These are phyloP conservation scores for Paramyrothecium roridum DNA, from an alignment of 2,329 filamentous ascomycete genomes.

Conservation along the genomic window DNA sequence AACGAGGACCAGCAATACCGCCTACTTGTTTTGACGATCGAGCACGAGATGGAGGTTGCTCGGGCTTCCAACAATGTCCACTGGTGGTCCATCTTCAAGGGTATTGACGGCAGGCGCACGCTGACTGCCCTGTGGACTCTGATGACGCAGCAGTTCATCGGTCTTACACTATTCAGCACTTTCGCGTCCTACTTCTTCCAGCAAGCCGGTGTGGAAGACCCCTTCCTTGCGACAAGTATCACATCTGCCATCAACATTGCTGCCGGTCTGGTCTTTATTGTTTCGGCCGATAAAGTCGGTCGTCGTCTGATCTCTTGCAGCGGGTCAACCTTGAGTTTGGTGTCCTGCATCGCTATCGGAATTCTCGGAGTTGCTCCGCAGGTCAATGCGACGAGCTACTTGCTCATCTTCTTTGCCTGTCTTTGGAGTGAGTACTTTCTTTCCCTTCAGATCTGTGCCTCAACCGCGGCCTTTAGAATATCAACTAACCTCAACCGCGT, in stretches of 20 bases:
- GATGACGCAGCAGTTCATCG: conserved; percentile 9
- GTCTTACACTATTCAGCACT: background rate
- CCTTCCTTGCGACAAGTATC: background rate
- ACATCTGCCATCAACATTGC: background rate
- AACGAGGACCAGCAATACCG: conserved; percentile 15
- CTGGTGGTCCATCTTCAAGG: conserved; percentile 23
- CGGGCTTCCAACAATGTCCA: conserved; percentile 10
- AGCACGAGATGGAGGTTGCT: conserved; percentile 16
- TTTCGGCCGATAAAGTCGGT: background rate
- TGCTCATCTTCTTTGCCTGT: conserved; percentile 18
- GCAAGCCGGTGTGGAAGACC: background rate
- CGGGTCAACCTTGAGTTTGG: background rate
- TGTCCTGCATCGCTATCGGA: conserved; percentile 6
- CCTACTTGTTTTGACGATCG: conserved; percentile 6
- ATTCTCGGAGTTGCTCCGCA: conserved; percentile 13
- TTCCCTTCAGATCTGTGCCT: background rate
- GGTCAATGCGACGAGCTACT: conserved; percentile 7
- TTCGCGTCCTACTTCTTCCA: conserved; percentile 1
- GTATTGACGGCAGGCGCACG: conserved; percentile 21
- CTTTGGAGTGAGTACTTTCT: conserved; percentile 15
- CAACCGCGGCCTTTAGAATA: too few relatives aligned
- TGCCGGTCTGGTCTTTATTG: background rate
- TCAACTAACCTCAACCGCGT: background rate
- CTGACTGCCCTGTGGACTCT: conserved; percentile 23
- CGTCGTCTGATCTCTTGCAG: background rate